Evolutionary conservation across 2,329 filamentous ascomycete species (phyloP).

Genomic region (Fusarium caatingaense): DNA sequence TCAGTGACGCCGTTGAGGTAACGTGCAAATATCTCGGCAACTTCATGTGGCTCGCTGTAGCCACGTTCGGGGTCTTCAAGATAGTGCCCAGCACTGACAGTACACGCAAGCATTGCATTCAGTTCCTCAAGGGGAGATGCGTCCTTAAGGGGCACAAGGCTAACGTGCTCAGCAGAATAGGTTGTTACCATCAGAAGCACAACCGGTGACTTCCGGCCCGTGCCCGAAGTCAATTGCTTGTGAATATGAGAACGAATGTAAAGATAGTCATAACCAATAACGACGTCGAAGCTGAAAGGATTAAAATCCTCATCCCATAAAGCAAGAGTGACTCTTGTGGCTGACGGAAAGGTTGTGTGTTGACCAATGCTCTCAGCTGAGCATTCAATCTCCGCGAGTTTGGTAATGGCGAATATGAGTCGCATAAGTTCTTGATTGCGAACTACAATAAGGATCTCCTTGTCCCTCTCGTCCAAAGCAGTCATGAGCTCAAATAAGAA

Average conservation of each 20-base stretch:
- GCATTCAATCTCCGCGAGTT: constrained; percentile 53
- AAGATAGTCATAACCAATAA: constrained; percentile 65
- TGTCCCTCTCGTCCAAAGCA: constrained; percentile 56
- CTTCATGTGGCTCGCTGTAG: constrained; percentile 57
- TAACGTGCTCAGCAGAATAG: constrained; percentile 67
- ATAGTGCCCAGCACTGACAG: constrained; percentile 52
- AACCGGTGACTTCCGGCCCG: constrained; percentile 52
- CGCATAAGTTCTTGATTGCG: constrained; percentile 62
- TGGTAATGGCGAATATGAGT: constrained; percentile 63
- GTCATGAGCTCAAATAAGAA: constrained; percentile 65
- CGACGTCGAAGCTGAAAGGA: constrained; percentile 58
- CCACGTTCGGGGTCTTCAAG: constrained; percentile 56
- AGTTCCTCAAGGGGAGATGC: constrained; percentile 58
- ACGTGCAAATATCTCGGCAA: constrained; percentile 60
- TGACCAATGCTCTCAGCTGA: constrained; percentile 49
- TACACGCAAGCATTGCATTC: constrained; percentile 56
- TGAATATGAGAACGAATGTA: constrained; percentile 56
- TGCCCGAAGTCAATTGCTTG: constrained; percentile 33
- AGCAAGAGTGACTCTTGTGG: constrained; percentile 57
- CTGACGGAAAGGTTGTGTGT: constrained; percentile 48
- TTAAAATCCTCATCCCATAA: constrained; percentile 55
- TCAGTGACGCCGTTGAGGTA: constrained; percentile 56
- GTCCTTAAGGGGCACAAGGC: constrained; percentile 55
- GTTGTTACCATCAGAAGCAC: constrained; percentile 62
- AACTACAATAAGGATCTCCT: constrained; percentile 65